Conservation (phyloP, 495 filamentous ascomycete species). For the Evansstolkia leycettana region DNA sequence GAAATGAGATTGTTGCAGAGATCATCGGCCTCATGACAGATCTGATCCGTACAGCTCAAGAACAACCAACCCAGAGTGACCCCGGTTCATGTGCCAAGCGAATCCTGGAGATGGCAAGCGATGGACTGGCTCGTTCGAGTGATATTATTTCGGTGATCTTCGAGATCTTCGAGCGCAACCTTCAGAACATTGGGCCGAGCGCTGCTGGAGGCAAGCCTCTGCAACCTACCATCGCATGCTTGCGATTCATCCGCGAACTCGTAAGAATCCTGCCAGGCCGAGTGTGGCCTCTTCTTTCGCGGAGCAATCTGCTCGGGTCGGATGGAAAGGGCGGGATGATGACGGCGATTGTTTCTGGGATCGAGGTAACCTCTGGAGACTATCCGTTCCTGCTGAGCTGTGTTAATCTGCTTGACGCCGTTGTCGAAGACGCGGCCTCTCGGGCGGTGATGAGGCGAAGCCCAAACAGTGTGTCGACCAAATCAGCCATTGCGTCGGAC, state of each 20-base stretch:
- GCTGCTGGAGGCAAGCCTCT: slow-evolving; percentile 39
- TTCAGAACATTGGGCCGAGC: slow-evolving; percentile 48
- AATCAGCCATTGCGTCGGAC: slow-evolving; percentile 39
- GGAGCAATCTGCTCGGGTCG: slow-evolving; percentile 62
- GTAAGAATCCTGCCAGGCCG: slow-evolving; percentile 60
- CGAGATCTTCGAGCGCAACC: slow-evolving; percentile 67
- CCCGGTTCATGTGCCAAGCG: slow-evolving; percentile 27
- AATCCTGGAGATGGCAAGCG: slow-evolving; percentile 60
- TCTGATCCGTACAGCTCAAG: slow-evolving; percentile 32
- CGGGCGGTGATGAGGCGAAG: slow-evolving; percentile 60
- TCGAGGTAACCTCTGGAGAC: slow-evolving; percentile 61
- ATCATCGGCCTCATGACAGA: slow-evolving; percentile 51
- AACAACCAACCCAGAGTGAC: slow-evolving; percentile 12
- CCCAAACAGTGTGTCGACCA: slow-evolving; percentile 36
- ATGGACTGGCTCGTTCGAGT: slow-evolving; percentile 54
- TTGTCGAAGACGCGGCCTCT: slow-evolving; percentile 63
- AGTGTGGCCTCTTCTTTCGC: slow-evolving; percentile 79
- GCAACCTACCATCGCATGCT: slow-evolving; percentile 55
- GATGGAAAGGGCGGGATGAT: slow-evolving; percentile 63
- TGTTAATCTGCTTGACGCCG: slow-evolving; percentile 56
- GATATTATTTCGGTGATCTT: slow-evolving; percentile 75
- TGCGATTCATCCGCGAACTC: slow-evolving; percentile 66
- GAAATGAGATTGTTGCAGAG: slow-evolving; percentile 42
- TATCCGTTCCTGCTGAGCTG: slow-evolving; percentile 68
- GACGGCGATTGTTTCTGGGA: slow-evolving; percentile 55